phyloP scores from a whole-genome alignment of 352 stramenopile species.

The Globisporangium parvum region DNA sequence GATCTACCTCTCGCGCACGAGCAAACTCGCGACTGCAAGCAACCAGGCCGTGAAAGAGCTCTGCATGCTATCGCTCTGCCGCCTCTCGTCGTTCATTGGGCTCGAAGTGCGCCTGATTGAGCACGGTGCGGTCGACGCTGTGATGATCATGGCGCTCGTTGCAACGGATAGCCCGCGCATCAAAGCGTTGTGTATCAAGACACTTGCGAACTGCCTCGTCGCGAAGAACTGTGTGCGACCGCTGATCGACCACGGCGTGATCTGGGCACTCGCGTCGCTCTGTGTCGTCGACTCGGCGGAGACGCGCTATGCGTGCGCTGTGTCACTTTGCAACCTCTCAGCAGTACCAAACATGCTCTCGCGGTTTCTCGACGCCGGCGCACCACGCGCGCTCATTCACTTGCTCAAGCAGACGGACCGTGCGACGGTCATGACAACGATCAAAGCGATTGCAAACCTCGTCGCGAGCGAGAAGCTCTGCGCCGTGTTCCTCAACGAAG shows the following conservation, averaged over 20 bases:
- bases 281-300: conserved; percentile 49
- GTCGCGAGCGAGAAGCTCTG: conserved; percentile 77
- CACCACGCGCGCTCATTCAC: conserved; percentile 52
- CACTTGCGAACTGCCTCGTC: conserved; percentile 68
- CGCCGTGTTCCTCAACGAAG: conserved; percentile 61
- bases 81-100: conserved; percentile 56
- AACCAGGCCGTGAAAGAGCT: conserved; percentile 57
- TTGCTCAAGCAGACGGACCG: conserved; percentile 42
- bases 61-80: conserved; percentile 62
- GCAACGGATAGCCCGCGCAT: conserved; percentile 53
- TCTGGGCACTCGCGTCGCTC: conserved; percentile 71
- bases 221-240: conserved; percentile 55
- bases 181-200: conserved; percentile 71
- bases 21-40: conserved; percentile 23
- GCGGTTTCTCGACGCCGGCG: conserved; percentile 64
- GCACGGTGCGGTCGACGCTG: conserved; percentile 58
- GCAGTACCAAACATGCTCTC: conserved; percentile 45
- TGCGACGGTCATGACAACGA: conserved; percentile 39
- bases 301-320: conserved; percentile 48
- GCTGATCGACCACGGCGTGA: conserved; percentile 66
- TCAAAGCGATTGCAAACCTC: conserved; percentile 76
- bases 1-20: conserved; percentile 53
- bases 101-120: conserved; percentile 64
- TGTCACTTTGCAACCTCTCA: conserved; percentile 77
- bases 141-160: conserved; percentile 71